Conservation (phyloP, 768 basidiomycete genomes). For the Hysterangium stoloniferum region DNA sequence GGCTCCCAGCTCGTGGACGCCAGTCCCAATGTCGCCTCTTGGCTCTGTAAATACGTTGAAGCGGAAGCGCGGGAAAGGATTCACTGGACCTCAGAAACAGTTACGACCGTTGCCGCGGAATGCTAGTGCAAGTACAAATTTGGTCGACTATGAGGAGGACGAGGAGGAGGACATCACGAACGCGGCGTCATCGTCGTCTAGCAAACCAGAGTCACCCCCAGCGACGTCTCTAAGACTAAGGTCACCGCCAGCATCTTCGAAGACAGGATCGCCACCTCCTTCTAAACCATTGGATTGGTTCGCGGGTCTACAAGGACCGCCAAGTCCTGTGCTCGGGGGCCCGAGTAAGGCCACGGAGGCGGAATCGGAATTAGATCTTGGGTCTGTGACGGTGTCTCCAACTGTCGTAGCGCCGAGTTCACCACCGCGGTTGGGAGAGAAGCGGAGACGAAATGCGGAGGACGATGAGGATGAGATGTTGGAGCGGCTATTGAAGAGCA, state of each 20-base stretch:
- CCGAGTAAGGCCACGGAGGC: background rate
- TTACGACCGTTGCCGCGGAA: constrained; percentile 29
- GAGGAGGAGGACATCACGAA: constrained; percentile 40
- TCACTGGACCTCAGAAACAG: constrained; percentile 30
- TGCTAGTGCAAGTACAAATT: constrained; percentile 37
- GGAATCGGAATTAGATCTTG: background rate
- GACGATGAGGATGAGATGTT: constrained; percentile 66
- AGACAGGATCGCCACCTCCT: background rate
- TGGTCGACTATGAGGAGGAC: constrained; percentile 75
- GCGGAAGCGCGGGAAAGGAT: constrained; percentile 38
- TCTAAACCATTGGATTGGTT: constrained; percentile 4
- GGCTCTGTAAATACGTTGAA: constrained; percentile 37
- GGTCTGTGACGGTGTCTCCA: constrained; percentile 29
- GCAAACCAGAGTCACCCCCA: too few relatives aligned
- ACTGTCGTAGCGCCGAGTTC: constrained; percentile 29
- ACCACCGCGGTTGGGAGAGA: constrained; percentile 52
- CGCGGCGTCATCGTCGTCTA: background rate
- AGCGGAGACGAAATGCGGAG: constrained; percentile 56
- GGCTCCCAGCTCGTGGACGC: constrained; percentile 23
- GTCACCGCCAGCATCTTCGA: background rate
- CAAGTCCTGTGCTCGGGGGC: background rate
- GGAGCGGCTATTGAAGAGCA: constrained; percentile 50
- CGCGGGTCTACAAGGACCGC: background rate
- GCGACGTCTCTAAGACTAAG: constrained; percentile 11
- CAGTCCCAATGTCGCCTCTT: constrained; percentile 21